Evolutionary conservation across 306 rosid species (phyloP).

Genomic region (Castanopsis chinensis): DNA sequence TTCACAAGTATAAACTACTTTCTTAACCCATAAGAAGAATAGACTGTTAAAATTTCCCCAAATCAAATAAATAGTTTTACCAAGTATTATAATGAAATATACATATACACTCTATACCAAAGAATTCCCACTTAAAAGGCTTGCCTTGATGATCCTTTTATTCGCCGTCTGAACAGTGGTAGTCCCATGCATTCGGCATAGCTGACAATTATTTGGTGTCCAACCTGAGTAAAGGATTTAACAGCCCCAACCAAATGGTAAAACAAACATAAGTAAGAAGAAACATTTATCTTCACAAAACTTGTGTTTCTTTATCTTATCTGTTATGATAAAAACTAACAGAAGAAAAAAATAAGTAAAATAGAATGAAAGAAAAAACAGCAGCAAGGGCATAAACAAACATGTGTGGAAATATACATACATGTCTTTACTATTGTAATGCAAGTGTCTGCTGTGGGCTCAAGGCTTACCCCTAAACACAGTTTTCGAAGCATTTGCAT

Average conservation of each 20-base stretch:
- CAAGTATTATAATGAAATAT: too few species aligned
- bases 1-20: not conserved
- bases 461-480: not conserved
- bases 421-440: not conserved
- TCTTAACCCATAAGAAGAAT: not conserved
- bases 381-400: not conserved
- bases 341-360: not conserved
- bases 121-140: conserved; percentile 40
- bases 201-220: conserved; percentile 83
- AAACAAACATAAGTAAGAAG: not conserved
- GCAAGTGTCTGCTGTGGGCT: not conserved
- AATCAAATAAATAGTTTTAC: conserved; percentile 20
- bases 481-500: not conserved
- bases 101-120: conserved; percentile 7
- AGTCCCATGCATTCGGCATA: conserved; percentile 97
- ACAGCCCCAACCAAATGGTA: not conserved
- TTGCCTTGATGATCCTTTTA: conserved; percentile 96
- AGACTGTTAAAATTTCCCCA: conserved; percentile 7
- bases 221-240: conserved; percentile 66
- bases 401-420: not conserved
- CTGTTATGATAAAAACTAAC: not conserved
- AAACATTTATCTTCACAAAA: not conserved
- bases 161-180: conserved; percentile 88
- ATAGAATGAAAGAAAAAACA: not conserved
- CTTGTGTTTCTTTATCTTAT: not conserved